Evolutionary conservation across 495 filamentous ascomycete species (phyloP).

Genomic region (Eremomyces bilateralis): DNA sequence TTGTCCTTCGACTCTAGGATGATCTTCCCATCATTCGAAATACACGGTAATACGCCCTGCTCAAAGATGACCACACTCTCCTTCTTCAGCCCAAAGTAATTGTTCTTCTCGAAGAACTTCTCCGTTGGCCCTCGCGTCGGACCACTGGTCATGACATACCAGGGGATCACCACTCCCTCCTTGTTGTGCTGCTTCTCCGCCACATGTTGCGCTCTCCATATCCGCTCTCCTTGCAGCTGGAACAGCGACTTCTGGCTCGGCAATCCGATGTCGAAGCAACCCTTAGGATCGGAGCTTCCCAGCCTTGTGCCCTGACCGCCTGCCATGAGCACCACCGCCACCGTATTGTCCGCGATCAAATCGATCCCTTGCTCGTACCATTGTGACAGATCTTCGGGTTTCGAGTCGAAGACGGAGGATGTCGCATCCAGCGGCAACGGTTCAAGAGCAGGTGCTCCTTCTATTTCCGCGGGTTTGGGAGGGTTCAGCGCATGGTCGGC

Average conservation of each 20-base stretch:
- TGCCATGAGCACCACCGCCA: constrained; percentile 90
- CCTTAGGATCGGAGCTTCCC: constrained; percentile 88
- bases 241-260: constrained; percentile 86
- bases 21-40: constrained; percentile 96
- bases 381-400: constrained; percentile 49
- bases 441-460: constrained; percentile 45
- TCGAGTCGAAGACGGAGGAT: constrained; percentile 82
- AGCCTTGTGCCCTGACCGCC: constrained; percentile 90
- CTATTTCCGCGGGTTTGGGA: constrained; percentile 21
- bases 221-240: constrained; percentile 90
- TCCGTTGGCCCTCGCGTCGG: constrained; percentile 86
- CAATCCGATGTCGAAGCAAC: constrained; percentile 87
- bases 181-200: constrained; percentile 50
- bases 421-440: constrained; percentile 75
- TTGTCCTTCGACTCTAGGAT: constrained; percentile 75
- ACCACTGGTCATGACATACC: constrained; percentile 99
- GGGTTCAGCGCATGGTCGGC: constrained; percentile 64
- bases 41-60: constrained; percentile 89
- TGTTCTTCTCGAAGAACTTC: constrained; percentile 73
- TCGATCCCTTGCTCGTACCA: constrained; percentile 79
- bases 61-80: constrained; percentile 87
- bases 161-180: constrained; percentile 55
- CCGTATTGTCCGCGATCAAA: constrained; percentile 69
- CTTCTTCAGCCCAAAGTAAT: constrained; percentile 71
- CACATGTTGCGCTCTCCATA: constrained; percentile 63